Percentiles rank a stretch among this genome's conserved stretches.
These are phyloP conservation scores for Fusarium globosum DNA, from an alignment of 2,329 filamentous ascomycete genomes.

Conservation along the genomic window DNA sequence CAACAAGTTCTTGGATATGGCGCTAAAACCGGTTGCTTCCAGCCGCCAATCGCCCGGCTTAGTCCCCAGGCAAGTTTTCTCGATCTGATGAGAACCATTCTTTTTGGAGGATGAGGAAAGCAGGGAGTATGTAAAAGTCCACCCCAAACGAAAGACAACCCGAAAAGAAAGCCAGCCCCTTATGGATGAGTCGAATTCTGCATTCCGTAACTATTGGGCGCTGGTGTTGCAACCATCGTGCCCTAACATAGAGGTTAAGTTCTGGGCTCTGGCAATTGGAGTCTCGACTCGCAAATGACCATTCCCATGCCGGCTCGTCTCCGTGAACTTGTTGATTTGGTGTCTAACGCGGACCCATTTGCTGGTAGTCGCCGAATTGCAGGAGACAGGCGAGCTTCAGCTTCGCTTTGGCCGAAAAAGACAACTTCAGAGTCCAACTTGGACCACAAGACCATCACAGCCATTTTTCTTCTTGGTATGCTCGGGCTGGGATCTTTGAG, in stretches of 20 bases:
- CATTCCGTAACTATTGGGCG: constrained; percentile 21
- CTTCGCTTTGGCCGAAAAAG: constrained; percentile 21
- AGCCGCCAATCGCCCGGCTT: constrained; percentile 1
- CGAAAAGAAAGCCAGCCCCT: neutral
- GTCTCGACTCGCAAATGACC: constrained; percentile 6
- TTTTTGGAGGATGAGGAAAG: neutral
- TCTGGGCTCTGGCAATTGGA: constrained; percentile 30
- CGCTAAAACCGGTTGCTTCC: constrained; percentile 11
- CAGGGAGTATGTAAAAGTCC: neutral
- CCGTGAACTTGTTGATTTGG: constrained; percentile 15
- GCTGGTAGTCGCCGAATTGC: constrained; percentile 4
- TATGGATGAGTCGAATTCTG: constrained; percentile 7
- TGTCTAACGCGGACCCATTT: constrained; percentile 8
- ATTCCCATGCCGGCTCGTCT: constrained; percentile 15
- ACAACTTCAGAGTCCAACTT: constrained; percentile 34
- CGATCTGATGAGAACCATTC: neutral
- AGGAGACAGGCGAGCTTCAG: neutral
- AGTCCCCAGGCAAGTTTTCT: neutral
- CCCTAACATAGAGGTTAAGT: constrained; percentile 14
- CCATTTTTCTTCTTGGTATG: constrained; percentile 11
- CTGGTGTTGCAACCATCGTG: constrained; percentile 18
- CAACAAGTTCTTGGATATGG: constrained; percentile 1
- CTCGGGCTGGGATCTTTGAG: neutral
- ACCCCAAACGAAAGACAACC: neutral
- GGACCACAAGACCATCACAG: constrained; percentile 6